A percentile compares a stretch with the other conserved stretches of the same genome.
Conservation (phyloP, 306 rosid genomes). For the Vigna reflexopilosa region DNA sequence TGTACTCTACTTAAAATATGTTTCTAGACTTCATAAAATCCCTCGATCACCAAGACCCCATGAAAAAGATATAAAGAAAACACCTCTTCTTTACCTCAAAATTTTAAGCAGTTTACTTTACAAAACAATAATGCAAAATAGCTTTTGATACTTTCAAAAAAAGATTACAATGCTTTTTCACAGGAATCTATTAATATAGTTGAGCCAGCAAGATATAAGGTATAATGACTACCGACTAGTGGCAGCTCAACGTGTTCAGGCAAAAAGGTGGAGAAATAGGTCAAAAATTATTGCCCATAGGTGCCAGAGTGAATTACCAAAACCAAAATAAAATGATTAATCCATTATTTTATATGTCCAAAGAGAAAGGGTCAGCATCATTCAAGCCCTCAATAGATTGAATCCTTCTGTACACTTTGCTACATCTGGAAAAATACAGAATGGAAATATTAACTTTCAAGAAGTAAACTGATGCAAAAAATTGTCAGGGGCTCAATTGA, state of each 20-base stretch:
- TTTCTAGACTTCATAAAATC: constrained; percentile 12
- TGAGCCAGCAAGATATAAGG: constrained; percentile 17
- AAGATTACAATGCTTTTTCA: neutral
- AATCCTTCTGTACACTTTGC: constrained; percentile 7
- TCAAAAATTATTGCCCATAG: neutral
- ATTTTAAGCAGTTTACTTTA: constrained; percentile 4
- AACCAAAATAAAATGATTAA: constrained; percentile 19
- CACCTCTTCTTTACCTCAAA: neutral
- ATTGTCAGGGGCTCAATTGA: constrained; percentile 13
- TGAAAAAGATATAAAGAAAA: constrained; percentile 24
- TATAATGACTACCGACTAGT: neutral
- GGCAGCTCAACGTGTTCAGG: neutral
- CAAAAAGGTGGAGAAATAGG: constrained; percentile 20
- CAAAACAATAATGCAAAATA: constrained; percentile 17
- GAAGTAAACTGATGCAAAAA: constrained; percentile 2
- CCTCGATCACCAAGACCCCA: constrained; percentile 17
- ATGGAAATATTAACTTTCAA: neutral
- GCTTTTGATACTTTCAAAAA: neutral
- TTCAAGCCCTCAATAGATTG: constrained; percentile 32
- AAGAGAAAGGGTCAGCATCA: constrained; percentile 24
- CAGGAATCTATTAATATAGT: neutral
- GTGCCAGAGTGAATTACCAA: constrained; percentile 23
- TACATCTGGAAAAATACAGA: constrained; percentile 18
- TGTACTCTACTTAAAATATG: constrained; percentile 19
- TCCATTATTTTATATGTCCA: constrained; percentile 26